Conservation (phyloP, 179 eudicot species). For the Actinidia chinensis region DNA sequence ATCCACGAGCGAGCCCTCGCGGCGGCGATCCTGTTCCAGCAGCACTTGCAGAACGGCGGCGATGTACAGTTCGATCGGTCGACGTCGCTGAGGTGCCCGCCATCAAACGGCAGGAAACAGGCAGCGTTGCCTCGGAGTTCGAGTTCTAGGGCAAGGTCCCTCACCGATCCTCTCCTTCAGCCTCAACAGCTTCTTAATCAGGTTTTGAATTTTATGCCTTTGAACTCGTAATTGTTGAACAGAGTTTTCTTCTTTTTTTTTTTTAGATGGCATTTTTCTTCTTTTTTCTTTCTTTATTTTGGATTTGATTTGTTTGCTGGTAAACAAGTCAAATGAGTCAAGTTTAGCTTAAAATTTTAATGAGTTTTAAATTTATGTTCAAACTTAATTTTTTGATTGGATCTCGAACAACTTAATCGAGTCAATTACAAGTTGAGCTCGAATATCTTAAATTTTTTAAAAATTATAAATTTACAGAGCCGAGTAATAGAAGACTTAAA, state of each 20-base stretch:
- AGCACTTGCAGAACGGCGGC: slow-evolving; percentile 33
- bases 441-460: no score
- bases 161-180: slow-evolving; percentile 77
- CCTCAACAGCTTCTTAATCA: slow-evolving; percentile 70
- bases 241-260: background rate
- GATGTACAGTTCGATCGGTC: slow-evolving; percentile 65
- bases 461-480: no score
- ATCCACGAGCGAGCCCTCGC: slow-evolving; percentile 72
- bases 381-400: no score
- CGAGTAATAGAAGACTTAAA: no score
- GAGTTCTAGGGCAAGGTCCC: slow-evolving; percentile 69
- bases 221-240: background rate
- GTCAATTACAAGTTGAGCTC: no score
- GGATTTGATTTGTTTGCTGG: background rate
- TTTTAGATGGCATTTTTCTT: background rate
- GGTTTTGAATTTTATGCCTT: slow-evolving; percentile 24
- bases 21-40: slow-evolving; percentile 66
- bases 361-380: no score
- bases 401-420: no score
- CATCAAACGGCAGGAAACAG: slow-evolving; percentile 32
- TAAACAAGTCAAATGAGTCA: no score
- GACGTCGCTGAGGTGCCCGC: slow-evolving; percentile 52
- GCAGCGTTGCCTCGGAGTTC: slow-evolving; percentile 62
- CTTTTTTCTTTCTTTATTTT: no score
- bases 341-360: no score